Evolutionary conservation across 305 asterid genomes (phyloP).

Genomic region (Rubia tinctorum): DNA sequence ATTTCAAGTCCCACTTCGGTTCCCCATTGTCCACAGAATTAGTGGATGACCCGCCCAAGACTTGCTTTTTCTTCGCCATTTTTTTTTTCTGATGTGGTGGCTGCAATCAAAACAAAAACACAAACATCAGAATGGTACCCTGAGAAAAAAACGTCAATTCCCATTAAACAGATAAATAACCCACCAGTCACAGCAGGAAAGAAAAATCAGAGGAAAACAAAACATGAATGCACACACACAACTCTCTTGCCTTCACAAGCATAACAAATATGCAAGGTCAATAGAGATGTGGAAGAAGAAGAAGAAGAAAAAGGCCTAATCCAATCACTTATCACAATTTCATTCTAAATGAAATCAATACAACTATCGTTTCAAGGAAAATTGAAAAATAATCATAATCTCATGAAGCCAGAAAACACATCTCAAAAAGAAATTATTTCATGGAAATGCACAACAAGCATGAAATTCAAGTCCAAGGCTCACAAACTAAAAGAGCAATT

Average conservation of each 20-base stretch:
- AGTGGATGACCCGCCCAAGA: neutral
- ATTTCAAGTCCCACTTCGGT: slow-evolving; percentile 3
- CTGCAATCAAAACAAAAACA: neutral
- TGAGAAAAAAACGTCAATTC: neutral
- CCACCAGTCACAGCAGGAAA: neutral
- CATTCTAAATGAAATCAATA: neutral
- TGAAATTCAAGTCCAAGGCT: neutral
- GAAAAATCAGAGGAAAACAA: neutral
- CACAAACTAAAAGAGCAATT: too few relatives aligned
- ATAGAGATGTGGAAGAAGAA: neutral
- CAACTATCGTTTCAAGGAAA: neutral
- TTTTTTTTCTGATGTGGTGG: neutral
- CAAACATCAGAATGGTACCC: neutral
- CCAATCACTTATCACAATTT: neutral
- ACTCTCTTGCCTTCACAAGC: neutral
- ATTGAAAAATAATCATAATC: too few relatives aligned
- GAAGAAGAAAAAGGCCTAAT: neutral
- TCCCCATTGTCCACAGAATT: neutral
- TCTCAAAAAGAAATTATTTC: neutral
- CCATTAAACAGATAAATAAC: neutral
- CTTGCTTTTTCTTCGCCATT: slow-evolving; percentile 1
- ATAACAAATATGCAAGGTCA: neutral
- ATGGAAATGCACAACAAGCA: neutral
- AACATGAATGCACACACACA: neutral
- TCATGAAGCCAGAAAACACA: too few relatives aligned